phyloP scores from a whole-genome alignment of 108 stramenopile genomes.

The Phaeodactylum tricornutum region DNA sequence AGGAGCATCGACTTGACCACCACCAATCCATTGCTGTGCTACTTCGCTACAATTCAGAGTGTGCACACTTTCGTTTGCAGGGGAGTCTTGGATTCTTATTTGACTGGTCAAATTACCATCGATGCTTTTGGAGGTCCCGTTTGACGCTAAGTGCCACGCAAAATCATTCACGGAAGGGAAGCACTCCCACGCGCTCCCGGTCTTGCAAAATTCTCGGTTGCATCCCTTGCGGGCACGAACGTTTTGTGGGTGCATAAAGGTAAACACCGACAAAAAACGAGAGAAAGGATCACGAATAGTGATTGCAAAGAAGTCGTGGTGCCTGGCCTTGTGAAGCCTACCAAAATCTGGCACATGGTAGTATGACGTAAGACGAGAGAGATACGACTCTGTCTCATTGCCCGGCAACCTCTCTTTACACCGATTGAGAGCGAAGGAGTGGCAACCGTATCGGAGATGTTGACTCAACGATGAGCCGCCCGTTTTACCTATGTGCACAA shows the following conservation, averaged over 20 bases:
- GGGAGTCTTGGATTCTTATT: too few species aligned
- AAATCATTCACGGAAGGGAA: background rate
- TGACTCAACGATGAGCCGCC: background rate
- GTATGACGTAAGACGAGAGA: background rate
- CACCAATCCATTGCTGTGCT: too few species aligned
- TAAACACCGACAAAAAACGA: background rate
- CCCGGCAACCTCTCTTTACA: background rate
- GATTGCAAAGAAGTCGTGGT: background rate
- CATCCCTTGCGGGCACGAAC: background rate
- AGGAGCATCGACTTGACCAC: background rate
- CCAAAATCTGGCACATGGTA: background rate
- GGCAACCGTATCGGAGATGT: background rate
- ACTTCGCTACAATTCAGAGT: too few species aligned
- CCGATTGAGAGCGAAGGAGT: background rate
- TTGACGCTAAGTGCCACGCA: too few species aligned
- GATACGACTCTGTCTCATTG: background rate
- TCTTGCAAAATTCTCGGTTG: background rate
- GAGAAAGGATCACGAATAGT: background rate
- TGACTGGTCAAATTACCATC: too few species aligned
- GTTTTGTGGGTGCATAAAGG: slow-evolving; percentile 1
- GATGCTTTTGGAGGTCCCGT: too few species aligned
- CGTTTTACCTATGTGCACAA: slow-evolving; percentile 1
- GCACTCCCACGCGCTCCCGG: background rate
- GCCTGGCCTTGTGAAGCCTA: background rate
- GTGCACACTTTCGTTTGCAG: too few species aligned